Conservation (phyloP, 140 eudicot genomes). For the Oenanthe javanica region DNA sequence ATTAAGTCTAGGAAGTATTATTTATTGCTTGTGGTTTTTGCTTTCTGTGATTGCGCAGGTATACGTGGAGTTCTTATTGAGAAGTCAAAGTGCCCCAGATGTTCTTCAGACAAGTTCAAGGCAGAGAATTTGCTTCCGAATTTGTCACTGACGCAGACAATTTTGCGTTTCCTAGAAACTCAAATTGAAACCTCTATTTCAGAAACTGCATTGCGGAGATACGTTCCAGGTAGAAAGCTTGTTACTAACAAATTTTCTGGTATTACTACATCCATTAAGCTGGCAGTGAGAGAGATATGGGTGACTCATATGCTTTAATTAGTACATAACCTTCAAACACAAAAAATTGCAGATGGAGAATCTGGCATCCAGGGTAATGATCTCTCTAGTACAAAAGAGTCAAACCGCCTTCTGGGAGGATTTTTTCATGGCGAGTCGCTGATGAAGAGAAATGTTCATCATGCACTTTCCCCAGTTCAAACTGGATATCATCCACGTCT, state of each 20-base stretch:
- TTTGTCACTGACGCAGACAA: slow-evolving; percentile 74
- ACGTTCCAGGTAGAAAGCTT: slow-evolving; percentile 61
- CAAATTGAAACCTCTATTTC: slow-evolving; percentile 37
- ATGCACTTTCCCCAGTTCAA: background rate
- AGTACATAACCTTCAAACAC: slow-evolving; percentile 3
- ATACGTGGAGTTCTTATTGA: slow-evolving; percentile 46
- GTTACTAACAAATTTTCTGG: background rate
- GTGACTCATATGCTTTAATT: background rate
- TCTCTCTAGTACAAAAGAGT: slow-evolving; percentile 37
- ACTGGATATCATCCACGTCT: slow-evolving; percentile 18
- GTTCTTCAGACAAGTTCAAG: slow-evolving; percentile 58
- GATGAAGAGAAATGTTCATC: background rate
- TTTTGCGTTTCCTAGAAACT: slow-evolving; percentile 61
- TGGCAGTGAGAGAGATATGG: background rate
- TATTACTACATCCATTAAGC: background rate
- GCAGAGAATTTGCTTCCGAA: slow-evolving; percentile 72
- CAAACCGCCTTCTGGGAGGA: slow-evolving; percentile 46
- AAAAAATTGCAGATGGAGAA: slow-evolving; percentile 64
- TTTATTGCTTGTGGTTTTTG: slow-evolving; percentile 9
- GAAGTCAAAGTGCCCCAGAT: slow-evolving; percentile 66
- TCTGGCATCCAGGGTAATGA: slow-evolving; percentile 72
- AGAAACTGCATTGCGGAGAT: slow-evolving; percentile 50
- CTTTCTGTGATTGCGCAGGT: slow-evolving; percentile 34
- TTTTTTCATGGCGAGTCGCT: background rate
- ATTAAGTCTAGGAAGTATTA: background rate